phyloP scores from a whole-genome alignment of 225 moss, liverwort and hornwort genomes.

The Bryum argenteum region DNA sequence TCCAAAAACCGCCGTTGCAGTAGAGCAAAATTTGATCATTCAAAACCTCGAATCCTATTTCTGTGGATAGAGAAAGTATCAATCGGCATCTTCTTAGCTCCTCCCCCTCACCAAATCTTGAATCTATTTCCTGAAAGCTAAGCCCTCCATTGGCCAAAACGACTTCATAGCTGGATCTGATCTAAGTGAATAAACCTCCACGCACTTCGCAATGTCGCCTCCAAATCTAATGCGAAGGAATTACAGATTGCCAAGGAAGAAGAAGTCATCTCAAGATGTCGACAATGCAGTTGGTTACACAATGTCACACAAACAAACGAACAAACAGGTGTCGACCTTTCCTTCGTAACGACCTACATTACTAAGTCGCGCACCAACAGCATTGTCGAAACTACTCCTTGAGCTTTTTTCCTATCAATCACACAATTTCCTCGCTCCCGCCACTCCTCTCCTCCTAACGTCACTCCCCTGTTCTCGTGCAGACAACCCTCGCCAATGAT shows the following conservation, averaged over 20 bases:
- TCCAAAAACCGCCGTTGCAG: slow-evolving; percentile 11
- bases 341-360: slow-evolving; percentile 43
- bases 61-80: neutral
- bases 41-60: slow-evolving; percentile 22
- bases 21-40: slow-evolving; percentile 16
- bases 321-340: slow-evolving; percentile 30
- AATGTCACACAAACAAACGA: slow-evolving; percentile 9
- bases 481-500: slow-evolving; percentile 33
- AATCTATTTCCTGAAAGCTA: slow-evolving; percentile 27
- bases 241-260: slow-evolving; percentile 19
- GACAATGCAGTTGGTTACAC: slow-evolving; percentile 43
- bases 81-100: slow-evolving; percentile 33
- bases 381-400: neutral
- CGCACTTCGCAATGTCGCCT: slow-evolving; percentile 26
- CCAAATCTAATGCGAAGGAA: slow-evolving; percentile 29
- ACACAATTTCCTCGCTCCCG: neutral
- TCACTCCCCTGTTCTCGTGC: slow-evolving; percentile 23
- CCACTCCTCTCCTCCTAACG: slow-evolving; percentile 6
- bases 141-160: slow-evolving; percentile 24
- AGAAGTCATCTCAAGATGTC: slow-evolving; percentile 28
- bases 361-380: slow-evolving; percentile 4
- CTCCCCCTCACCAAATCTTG: slow-evolving; percentile 21
- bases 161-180: slow-evolving; percentile 35
- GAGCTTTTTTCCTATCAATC: neutral
- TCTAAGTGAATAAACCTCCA: slow-evolving; percentile 25